Conservation (phyloP, 2,329 filamentous ascomycete genomes). For the Fusarium vanettenii region DNA sequence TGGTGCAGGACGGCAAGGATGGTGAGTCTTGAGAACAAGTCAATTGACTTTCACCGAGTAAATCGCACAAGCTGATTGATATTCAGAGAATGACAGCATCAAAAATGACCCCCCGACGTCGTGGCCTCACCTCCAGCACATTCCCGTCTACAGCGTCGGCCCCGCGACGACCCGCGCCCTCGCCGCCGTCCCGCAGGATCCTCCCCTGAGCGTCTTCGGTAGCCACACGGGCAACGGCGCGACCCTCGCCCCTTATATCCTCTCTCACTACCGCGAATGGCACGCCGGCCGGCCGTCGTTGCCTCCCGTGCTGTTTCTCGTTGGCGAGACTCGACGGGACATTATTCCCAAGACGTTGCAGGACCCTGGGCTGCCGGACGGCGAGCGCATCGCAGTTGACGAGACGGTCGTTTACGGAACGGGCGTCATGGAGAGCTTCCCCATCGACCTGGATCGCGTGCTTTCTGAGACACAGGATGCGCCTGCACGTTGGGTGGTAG, state of each 20-base stretch:
- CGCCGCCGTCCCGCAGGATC: conserved; percentile 60
- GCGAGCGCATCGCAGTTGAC: conserved; percentile 72
- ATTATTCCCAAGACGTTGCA: conserved; percentile 87
- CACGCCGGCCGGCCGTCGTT: conserved; percentile 58
- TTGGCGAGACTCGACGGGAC: conserved; percentile 90
- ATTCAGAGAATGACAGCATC: not conserved
- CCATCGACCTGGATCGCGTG: conserved; percentile 68
- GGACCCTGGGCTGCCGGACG: conserved; percentile 60
- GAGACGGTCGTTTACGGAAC: conserved; percentile 92
- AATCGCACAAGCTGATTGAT: not conserved
- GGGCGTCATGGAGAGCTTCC: conserved; percentile 82
- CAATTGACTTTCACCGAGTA: not conserved
- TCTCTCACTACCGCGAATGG: conserved; percentile 76
- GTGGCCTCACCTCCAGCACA: conserved; percentile 66
- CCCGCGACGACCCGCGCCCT: conserved; percentile 84
- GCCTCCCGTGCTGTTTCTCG: conserved; percentile 83
- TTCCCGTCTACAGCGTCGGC: conserved; percentile 81
- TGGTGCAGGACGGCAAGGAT: conserved; percentile 67
- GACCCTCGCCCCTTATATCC: conserved; percentile 79
- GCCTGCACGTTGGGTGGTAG: conserved; percentile 75
- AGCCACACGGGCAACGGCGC: conserved; percentile 88
- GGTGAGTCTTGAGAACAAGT: conserved; percentile 14
- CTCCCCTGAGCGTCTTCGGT: conserved; percentile 75
- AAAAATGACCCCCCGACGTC: conserved; percentile 12
- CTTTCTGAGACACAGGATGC: conserved; percentile 59